Percentiles rank a stretch among this genome's conserved stretches.
These are phyloP conservation scores for Monosporascus sp. DNA, from an alignment of 2,329 filamentous ascomycete genomes.

Conservation along the genomic window DNA sequence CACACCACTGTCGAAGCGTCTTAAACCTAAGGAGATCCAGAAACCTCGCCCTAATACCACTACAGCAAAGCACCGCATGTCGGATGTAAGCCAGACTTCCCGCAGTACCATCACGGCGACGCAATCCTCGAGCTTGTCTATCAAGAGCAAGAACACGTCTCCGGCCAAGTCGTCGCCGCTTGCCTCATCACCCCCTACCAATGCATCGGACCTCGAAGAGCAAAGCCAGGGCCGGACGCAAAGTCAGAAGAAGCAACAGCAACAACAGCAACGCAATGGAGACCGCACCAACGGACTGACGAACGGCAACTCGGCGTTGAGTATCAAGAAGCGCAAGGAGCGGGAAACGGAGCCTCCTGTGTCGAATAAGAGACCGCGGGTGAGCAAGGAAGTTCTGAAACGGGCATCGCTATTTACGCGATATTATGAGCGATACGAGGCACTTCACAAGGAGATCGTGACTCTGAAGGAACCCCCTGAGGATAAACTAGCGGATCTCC, in stretches of 20 bases:
- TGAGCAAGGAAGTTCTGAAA: constrained; percentile 44
- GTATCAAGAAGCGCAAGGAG: constrained; percentile 40
- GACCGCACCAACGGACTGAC: constrained; percentile 17
- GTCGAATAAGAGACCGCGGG: constrained; percentile 34
- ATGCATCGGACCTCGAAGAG: constrained; percentile 57
- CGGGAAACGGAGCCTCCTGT: constrained; percentile 25
- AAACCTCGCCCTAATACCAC: constrained; percentile 28
- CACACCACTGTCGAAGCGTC: constrained; percentile 52
- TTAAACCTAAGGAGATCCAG: constrained; percentile 41
- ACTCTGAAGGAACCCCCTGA: constrained; percentile 45
- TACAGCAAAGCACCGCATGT: constrained; percentile 39
- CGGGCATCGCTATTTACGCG: constrained; percentile 52
- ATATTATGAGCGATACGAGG: constrained; percentile 52
- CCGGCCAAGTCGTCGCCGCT: constrained; percentile 60
- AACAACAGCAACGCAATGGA: constrained; percentile 14
- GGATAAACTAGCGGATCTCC: constrained; percentile 44
- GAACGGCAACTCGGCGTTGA: constrained; percentile 20
- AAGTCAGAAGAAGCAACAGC: constrained; percentile 7
- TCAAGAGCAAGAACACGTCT: constrained; percentile 50
- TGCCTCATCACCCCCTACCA: constrained; percentile 61
- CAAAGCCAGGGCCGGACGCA: constrained; percentile 2
- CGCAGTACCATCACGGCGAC: constrained; percentile 31
- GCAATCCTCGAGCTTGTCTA: constrained; percentile 34
- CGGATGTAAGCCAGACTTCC: constrained; percentile 45
- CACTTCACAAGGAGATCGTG: constrained; percentile 51